phyloP scores from a whole-genome alignment of 495 filamentous ascomycete species.

The Aspergillus steynii region DNA sequence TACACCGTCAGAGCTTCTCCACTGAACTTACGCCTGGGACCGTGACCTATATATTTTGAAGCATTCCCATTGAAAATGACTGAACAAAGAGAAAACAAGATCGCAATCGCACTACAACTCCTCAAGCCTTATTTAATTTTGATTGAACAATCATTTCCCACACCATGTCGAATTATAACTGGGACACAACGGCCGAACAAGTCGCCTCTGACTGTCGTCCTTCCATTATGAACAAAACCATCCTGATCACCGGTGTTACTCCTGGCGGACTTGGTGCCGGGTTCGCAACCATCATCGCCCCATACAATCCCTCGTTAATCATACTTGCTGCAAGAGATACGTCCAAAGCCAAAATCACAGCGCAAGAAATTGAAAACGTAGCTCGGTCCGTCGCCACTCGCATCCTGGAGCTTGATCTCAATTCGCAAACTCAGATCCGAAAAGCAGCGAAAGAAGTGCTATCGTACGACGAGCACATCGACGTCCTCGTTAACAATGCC shows the following conservation, averaged over 20 bases:
- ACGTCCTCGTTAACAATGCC: conserved; percentile 10
- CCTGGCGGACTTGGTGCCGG: conserved; percentile 1
- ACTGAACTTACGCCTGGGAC: too few species aligned
- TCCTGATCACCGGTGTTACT: conserved; percentile 3
- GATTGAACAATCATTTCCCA: too few species aligned
- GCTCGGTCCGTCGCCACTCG: neutral
- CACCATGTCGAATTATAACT: neutral
- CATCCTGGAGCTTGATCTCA: conserved; percentile 2
- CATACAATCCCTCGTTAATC: neutral
- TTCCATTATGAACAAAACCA: conserved; percentile 3
- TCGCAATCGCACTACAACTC: too few species aligned
- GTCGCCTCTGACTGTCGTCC: neutral
- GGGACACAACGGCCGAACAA: neutral
- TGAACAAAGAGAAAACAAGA: too few species aligned
- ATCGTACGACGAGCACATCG: conserved; percentile 3
- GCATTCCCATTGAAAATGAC: too few species aligned
- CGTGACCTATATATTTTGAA: too few species aligned
- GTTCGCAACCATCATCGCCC: conserved; percentile 3
- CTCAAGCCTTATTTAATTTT: too few species aligned
- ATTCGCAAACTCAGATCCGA: neutral
- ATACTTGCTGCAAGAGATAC: neutral
- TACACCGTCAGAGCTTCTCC: too few species aligned
- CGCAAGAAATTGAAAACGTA: neutral
- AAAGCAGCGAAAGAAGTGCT: conserved; percentile 4
- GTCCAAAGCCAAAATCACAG: neutral